These are phyloP conservation scores for Lupinus albus DNA, from an alignment of 306 rosid genomes.

Conservation along the genomic window DNA sequence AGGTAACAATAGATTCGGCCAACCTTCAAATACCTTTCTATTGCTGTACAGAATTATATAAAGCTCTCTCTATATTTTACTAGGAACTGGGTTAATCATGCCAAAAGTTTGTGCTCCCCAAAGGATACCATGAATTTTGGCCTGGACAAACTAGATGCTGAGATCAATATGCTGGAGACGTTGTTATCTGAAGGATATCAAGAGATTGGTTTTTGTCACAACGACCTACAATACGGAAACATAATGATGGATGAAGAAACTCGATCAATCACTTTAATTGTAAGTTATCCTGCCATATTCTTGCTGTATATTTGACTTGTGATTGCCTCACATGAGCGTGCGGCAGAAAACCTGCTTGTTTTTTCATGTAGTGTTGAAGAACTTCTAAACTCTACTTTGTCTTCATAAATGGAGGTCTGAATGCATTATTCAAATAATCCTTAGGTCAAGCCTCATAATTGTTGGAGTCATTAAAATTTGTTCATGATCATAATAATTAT, in stretches of 20 bases:
- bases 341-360: background rate
- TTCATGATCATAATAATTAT: conserved; percentile 3
- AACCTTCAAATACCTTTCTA: conserved; percentile 3
- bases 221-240: conserved; percentile 94
- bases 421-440: background rate
- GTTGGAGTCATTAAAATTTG: background rate
- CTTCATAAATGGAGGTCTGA: background rate
- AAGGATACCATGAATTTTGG: conserved; percentile 52
- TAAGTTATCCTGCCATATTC: conserved; percentile 39
- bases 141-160: conserved; percentile 64
- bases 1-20: conserved; percentile 50
- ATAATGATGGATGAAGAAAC: conserved; percentile 92
- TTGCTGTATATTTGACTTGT: background rate
- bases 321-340: background rate
- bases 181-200: conserved; percentile 49
- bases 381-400: conserved; percentile 3
- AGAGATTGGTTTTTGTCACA: conserved; percentile 90
- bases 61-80: background rate
- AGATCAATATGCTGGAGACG: conserved; percentile 67
- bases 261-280: conserved; percentile 73
- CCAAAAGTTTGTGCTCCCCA: conserved; percentile 61
- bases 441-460: background rate
- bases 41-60: conserved; percentile 25
- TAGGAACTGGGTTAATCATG: conserved; percentile 75
- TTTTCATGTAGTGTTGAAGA: background rate